Evolutionary conservation across 2,329 filamentous ascomycete species (phyloP).

Genomic region (Colletotrichum plurivorum): DNA sequence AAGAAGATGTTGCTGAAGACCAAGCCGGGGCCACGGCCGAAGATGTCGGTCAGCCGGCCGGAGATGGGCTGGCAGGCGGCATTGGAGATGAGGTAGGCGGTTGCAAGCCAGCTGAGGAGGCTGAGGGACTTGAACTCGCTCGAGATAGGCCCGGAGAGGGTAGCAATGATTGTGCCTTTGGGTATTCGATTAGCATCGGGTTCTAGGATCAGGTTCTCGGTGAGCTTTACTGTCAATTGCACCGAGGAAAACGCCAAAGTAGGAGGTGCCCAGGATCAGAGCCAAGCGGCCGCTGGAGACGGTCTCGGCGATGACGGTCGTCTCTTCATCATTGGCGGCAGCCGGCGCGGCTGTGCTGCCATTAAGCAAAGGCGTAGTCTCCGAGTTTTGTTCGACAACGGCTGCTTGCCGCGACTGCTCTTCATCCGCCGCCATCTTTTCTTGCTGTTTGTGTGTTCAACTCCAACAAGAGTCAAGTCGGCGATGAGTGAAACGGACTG

Average conservation of each 20-base stretch:
- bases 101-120: slow-evolving; percentile 88
- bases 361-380: slow-evolving; percentile 39
- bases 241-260: slow-evolving; percentile 73
- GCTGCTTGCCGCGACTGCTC: slow-evolving; percentile 21
- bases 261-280: slow-evolving; percentile 69
- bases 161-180: slow-evolving; percentile 75
- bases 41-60: slow-evolving; percentile 90
- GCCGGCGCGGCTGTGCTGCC: not conserved
- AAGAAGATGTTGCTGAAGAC: slow-evolving; percentile 87
- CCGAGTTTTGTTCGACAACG: slow-evolving; percentile 23
- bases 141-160: slow-evolving; percentile 86
- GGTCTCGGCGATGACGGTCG: slow-evolving; percentile 63
- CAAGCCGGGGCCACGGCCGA: slow-evolving; percentile 83
- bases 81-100: slow-evolving; percentile 90
- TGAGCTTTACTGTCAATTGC: slow-evolving; percentile 73
- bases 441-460: not conserved
- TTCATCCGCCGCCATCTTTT: slow-evolving; percentile 32
- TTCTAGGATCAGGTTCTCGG: not conserved
- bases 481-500: slow-evolving; percentile 5
- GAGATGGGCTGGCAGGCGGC: slow-evolving; percentile 89
- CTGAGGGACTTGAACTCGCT: slow-evolving; percentile 86
- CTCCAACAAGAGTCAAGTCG: not conserved
- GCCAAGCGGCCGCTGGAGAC: slow-evolving; percentile 63
- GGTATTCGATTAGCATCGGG: not conserved
- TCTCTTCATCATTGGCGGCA: slow-evolving; percentile 56